Evolutionary conservation across 1,284 basidiomycete species (phyloP).

Genomic region (Blastosporella zonata): DNA sequence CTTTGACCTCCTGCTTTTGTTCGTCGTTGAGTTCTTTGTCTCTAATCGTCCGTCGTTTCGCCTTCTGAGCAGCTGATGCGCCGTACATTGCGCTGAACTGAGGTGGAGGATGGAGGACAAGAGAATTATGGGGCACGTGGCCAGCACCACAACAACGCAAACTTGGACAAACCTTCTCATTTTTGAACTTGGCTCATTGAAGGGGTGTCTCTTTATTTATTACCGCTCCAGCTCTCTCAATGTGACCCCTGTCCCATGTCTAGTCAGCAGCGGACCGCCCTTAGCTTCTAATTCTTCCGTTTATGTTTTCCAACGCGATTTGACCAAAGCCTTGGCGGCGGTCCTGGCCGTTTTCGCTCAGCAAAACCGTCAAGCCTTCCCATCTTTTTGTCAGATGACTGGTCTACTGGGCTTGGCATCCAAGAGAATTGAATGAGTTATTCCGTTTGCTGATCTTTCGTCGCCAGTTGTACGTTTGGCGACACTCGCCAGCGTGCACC

Average conservation of each 20-base stretch:
- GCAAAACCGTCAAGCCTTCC: background rate
- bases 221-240: too few relatives aligned
- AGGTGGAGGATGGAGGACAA: conserved; percentile 1
- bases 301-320: background rate
- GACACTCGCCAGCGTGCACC: background rate
- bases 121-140: conserved; percentile 14
- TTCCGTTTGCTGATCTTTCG: background rate
- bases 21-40: conserved; percentile 89
- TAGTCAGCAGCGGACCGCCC: background rate
- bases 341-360: background rate
- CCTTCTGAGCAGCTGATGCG: conserved; percentile 68
- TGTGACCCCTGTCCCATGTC: background rate
- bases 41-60: conserved; percentile 65
- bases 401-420: background rate
- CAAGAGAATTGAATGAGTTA: background rate
- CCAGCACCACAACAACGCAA: background rate
- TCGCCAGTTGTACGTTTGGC: background rate
- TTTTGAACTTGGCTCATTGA: background rate
- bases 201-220: too few relatives aligned
- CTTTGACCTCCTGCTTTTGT: conserved; percentile 96
- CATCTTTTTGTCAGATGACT: background rate
- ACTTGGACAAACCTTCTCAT: background rate
- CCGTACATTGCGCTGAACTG: conserved; percentile 53
- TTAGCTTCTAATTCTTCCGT: background rate
- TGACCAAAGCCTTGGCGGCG: too few relatives aligned